phyloP scores from a whole-genome alignment of 1,284 basidiomycete species.

The Cutaneotrichosporon sp. region DNA sequence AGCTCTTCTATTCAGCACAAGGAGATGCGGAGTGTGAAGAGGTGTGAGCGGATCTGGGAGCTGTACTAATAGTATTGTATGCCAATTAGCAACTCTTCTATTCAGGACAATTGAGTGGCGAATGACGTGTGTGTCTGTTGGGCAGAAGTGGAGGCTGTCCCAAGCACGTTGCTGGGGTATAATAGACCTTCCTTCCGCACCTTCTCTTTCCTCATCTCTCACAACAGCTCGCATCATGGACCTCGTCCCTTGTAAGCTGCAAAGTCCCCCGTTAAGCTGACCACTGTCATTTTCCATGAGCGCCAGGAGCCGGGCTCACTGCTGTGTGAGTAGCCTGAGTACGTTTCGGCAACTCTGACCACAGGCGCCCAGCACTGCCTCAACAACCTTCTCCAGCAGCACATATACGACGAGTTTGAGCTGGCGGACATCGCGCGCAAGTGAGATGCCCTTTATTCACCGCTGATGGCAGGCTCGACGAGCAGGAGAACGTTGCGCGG shows the following conservation, averaged over 20 bases:
- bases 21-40: no score
- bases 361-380: constrained; percentile 56
- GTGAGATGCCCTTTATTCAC: constrained; percentile 52
- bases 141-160: constrained; percentile 4
- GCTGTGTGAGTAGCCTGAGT: constrained; percentile 37
- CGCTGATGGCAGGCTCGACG: constrained; percentile 51
- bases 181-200: not conserved
- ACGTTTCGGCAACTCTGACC: not conserved
- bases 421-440: constrained; percentile 72
- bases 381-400: constrained; percentile 57
- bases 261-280: not conserved
- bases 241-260: constrained; percentile 16
- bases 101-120: not conserved
- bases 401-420: constrained; percentile 74
- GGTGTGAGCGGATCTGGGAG: not conserved
- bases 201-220: not conserved
- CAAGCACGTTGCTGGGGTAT: not conserved
- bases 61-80: not conserved
- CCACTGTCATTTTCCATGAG: constrained; percentile 50
- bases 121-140: constrained; percentile 10
- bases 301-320: constrained; percentile 54
- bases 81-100: not conserved
- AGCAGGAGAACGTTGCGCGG: constrained; percentile 53
- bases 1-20: not conserved
- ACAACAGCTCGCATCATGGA: constrained; percentile 13